These are phyloP conservation scores for Verticillium longisporum DNA, from an alignment of 2,329 filamentous ascomycete genomes.

Conservation along the genomic window DNA sequence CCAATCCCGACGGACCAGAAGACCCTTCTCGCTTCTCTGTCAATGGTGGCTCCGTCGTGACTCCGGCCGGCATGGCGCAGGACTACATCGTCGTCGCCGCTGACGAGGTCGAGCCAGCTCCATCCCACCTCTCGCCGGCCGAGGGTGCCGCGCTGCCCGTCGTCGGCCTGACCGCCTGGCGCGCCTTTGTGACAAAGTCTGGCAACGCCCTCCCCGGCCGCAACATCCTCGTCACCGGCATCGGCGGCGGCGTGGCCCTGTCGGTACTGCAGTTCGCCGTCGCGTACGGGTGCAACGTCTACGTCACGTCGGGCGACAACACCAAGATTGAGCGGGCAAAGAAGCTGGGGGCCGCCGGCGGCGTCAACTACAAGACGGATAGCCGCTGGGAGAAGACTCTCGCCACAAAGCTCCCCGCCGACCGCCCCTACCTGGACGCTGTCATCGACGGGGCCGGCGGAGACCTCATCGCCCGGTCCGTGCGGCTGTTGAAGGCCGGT, in stretches of 20 bases:
- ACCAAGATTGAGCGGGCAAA: conserved; percentile 70
- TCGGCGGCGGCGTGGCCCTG: conserved; percentile 86
- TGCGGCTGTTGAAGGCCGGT: conserved; percentile 67
- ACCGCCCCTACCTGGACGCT: conserved; percentile 67
- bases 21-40: conserved; percentile 51
- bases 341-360: conserved; percentile 68
- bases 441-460: conserved; percentile 90
- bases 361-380: conserved; percentile 73
- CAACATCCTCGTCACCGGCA: conserved; percentile 82
- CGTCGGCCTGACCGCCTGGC: conserved; percentile 82
- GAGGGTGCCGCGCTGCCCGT: conserved; percentile 83
- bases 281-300: conserved; percentile 69
- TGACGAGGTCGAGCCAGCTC: conserved; percentile 68
- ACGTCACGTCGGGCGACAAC: conserved; percentile 67
- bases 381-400: conserved; percentile 72
- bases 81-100: conserved; percentile 67
- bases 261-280: conserved; percentile 75
- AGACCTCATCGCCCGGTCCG: conserved; percentile 65
- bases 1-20: conserved; percentile 68
- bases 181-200: conserved; percentile 75
- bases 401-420: conserved; percentile 50
- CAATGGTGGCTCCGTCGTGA: conserved; percentile 60
- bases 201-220: conserved; percentile 54
- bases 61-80: conserved; percentile 63
- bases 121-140: conserved; percentile 60